phyloP scores from a whole-genome alignment of 2,329 filamentous ascomycete genomes.

The Fonsecaea multimorphosa region DNA sequence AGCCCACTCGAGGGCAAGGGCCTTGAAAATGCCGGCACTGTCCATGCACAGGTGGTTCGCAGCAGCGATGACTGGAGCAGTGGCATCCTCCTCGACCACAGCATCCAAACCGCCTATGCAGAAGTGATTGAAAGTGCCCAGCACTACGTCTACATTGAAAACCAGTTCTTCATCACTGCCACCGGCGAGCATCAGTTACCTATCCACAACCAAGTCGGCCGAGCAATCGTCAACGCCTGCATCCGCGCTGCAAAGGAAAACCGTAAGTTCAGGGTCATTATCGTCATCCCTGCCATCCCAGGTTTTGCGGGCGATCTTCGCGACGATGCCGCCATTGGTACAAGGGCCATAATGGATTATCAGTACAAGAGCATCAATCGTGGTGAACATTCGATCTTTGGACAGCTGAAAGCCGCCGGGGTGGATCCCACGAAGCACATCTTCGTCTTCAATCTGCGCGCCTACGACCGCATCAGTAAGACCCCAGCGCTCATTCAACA shows the following conservation, averaged over 20 bases:
- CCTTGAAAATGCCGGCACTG: conserved; percentile 69
- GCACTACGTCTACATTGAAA: conserved; percentile 97
- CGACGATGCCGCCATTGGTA: conserved; percentile 81
- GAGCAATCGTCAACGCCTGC: conserved; percentile 88
- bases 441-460: conserved; percentile 91
- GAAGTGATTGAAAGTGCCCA: conserved; percentile 86
- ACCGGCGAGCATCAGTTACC: conserved; percentile 87
- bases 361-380: conserved; percentile 96
- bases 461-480: conserved; percentile 89
- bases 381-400: conserved; percentile 89
- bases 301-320: conserved; percentile 92
- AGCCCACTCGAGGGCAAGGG: conserved; percentile 71
- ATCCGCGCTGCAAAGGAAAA: conserved; percentile 79
- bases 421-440: conserved; percentile 66
- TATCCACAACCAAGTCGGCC: conserved; percentile 85
- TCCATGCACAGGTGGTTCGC: conserved; percentile 84
- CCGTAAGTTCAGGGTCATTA: conserved; percentile 87
- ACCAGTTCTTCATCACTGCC: conserved; percentile 97
- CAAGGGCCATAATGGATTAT: conserved; percentile 96
- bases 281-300: conserved; percentile 87
- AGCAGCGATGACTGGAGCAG: conserved; percentile 94
- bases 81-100: conserved; percentile 82
- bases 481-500: conserved; percentile 74
- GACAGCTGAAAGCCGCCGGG: conserved; percentile 63
- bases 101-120: conserved; percentile 84